Conservation (phyloP, 208 protist species). For the Trichomonas tenax region DNA sequence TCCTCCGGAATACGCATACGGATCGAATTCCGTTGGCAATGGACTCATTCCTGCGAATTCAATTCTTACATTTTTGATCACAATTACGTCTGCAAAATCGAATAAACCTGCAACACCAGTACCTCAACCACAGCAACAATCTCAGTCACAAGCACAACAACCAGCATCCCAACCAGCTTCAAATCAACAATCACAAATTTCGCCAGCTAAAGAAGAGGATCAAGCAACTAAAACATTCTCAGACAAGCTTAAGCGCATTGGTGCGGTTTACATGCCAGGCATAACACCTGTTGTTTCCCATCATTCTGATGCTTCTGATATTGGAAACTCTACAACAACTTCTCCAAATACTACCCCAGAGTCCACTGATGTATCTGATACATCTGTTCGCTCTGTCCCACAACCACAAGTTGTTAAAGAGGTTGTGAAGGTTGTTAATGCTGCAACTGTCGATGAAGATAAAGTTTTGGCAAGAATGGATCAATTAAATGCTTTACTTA, state of each 20-base stretch:
- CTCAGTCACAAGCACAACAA: background rate
- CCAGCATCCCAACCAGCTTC: background rate
- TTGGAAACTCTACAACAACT: background rate
- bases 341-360: background rate
- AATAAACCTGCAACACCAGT: background rate
- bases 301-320: background rate
- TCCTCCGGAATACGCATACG: background rate
- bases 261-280: background rate
- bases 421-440: background rate
- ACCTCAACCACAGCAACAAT: background rate
- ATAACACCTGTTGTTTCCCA: background rate
- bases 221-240: background rate
- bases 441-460: background rate
- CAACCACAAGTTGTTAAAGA: background rate
- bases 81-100: background rate
- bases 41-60: background rate
- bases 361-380: background rate
- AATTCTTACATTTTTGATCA: background rate
- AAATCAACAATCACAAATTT: background rate
- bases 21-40: background rate
- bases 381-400: background rate
- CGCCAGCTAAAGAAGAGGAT: background rate
- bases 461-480: background rate
- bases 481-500: background rate
- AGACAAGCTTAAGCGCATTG: background rate